Evolutionary conservation across 2,329 filamentous ascomycete genomes (phyloP), one percentile per base, ranked within the genome.

Genomic region (Pseudonectria buxi): DNA sequence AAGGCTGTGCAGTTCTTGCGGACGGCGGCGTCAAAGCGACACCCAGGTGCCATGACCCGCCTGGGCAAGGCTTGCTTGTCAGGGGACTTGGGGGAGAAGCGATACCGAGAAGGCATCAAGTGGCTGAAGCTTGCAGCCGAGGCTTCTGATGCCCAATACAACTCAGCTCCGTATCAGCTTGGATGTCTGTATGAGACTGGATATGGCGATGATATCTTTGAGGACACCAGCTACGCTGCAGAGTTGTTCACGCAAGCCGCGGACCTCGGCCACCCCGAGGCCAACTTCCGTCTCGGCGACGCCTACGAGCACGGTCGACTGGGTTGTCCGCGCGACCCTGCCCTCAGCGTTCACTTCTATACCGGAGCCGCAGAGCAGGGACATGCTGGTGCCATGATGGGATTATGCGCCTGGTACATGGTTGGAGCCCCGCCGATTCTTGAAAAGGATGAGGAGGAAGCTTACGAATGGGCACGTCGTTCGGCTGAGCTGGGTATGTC

Each of bases 371-470:
- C 92, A 3, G 85, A 94, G 54, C 72, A 75, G 30, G 87, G 86
- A 1, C 84, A 95, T 54, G 72, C 88, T 0, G 75, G 80, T 31
- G 90, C 88, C 31, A 96, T 96, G 88, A 95, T 98, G 89, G 90
- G 90, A 4, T 71, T 98, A 7, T 98, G 92, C 62, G 92, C 92
- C 10, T 98, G 92, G 92, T 98, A 96, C 61, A 84, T 96, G 73
- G 84, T 96, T 27, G 92, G 92, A 10, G 92, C 92, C 2, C 84
- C 89, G 48, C 88, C 89, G 0, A 79, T 96, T 11, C 66, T 98
- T 14, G 89, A 95, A 41, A 95, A 92, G 63, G 90, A 98, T 52
- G 90, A 96, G 59, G 83, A 83, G 49, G 92, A 98, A 61, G 92
- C 92, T 9, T 96, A 94, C 54, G 89, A 95, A 59, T 98, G 92